These are phyloP conservation scores for Stevia rebaudiana DNA, from an alignment of 140 eudicot species.

Conservation along the genomic window DNA sequence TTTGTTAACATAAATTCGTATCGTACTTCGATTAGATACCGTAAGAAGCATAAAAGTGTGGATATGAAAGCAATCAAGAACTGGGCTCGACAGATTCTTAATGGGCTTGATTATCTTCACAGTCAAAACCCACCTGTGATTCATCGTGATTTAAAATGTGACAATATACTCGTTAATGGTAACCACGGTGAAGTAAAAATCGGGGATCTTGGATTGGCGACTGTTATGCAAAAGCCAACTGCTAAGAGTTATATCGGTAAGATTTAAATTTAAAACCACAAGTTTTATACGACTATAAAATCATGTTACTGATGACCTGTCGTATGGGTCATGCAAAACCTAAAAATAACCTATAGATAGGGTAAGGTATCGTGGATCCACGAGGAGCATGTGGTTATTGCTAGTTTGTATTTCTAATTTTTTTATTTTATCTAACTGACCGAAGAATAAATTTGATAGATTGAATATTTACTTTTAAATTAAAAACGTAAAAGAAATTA, in stretches of 20 bases:
- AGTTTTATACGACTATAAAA: too few species aligned
- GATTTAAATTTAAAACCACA: too few species aligned
- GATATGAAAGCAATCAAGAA: slow-evolving; percentile 78
- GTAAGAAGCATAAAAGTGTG: slow-evolving; percentile 68
- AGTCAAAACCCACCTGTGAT: slow-evolving; percentile 73
- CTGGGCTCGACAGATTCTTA: slow-evolving; percentile 84
- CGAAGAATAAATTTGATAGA: too few species aligned
- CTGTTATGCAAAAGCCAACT: slow-evolving; percentile 60
- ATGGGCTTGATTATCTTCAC: slow-evolving; percentile 77
- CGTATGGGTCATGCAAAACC: too few species aligned
- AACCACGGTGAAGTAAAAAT: slow-evolving; percentile 82
- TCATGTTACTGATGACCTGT: too few species aligned
- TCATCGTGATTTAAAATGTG: slow-evolving; percentile 86
- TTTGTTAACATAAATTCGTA: background rate
- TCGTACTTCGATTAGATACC: slow-evolving; percentile 35
- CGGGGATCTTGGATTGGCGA: slow-evolving; percentile 88
- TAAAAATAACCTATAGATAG: too few species aligned
- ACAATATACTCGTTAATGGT: slow-evolving; percentile 81
- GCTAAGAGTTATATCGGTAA: slow-evolving; percentile 80
- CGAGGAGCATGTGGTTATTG: too few species aligned
- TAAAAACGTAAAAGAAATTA: too few species aligned
- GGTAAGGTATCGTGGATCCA: too few species aligned
- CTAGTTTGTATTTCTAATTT: too few species aligned
- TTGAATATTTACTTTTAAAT: too few species aligned
- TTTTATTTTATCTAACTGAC: too few species aligned